Evolutionary conservation across 345 rosid genomes (phyloP).

Genomic region (Eucalyptus cloeziana): DNA sequence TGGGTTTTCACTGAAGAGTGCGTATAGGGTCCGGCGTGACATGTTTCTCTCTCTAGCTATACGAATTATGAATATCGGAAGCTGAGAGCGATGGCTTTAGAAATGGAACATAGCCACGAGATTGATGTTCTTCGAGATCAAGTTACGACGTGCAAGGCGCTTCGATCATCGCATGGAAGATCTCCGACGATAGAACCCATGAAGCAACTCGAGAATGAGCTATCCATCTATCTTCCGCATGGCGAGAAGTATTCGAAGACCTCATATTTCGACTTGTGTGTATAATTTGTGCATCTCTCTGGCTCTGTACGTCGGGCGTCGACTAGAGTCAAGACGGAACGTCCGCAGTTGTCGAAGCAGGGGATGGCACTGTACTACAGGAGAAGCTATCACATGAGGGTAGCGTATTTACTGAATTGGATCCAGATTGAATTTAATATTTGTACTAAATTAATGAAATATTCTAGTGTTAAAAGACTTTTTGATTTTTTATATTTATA

Average conservation of each 20-base stretch:
- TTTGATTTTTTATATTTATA: neutral
- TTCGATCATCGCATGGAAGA: neutral
- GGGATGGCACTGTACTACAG: neutral
- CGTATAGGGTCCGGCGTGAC: slow-evolving; percentile 8
- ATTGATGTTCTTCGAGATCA: neutral
- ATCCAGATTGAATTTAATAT: neutral
- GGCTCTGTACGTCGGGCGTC: neutral
- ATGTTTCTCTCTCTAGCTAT: neutral
- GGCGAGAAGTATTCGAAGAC: neutral
- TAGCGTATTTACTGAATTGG: neutral
- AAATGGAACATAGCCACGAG: neutral
- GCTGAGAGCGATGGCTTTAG: neutral
- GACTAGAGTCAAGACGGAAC: neutral
- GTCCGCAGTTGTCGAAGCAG: neutral
- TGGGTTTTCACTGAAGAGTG: slow-evolving; percentile 5
- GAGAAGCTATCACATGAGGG: neutral
- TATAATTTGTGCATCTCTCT: neutral
- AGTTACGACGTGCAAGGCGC: neutral
- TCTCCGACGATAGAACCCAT: neutral
- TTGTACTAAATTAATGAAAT: too few species aligned
- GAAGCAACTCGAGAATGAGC: neutral
- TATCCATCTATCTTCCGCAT: neutral
- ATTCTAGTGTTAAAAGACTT: neutral
- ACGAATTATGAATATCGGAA: neutral
- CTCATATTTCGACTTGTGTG: neutral